Evolutionary conservation across 805 yeast genomes (phyloP), one percentile per base, ranked within the genome.

Genomic region (Saturnispora saitoi): DNA sequence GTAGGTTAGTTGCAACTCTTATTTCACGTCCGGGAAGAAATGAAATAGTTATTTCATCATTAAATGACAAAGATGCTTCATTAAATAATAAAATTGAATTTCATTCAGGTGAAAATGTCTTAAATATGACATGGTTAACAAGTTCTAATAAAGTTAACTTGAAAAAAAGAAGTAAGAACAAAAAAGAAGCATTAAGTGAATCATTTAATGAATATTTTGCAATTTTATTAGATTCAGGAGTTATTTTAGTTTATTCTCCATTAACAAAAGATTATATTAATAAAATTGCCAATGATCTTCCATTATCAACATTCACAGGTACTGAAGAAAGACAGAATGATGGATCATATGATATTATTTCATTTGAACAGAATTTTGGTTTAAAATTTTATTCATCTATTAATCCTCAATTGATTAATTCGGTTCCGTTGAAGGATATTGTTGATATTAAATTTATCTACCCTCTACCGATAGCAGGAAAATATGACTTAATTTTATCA

Each of bases 171-270:
- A 19, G 38, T 52, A 53, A 26, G 56, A 46, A 34, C 48, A 51
- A 32, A 42, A 4, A 19, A 38, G 34, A 19, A 17, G 14, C 17
- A 20, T 20, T 34, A 20, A 24, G 30, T 5, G 30, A 17, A 4
- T 19, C 39, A 20, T 48, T 39, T 19, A 48, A 43, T 42, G 50
- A 57, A 43, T 49, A 55, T 48, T 39, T 57, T 24, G 59, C 58
- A 10, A 56, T 62, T 19, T 51, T 62, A 14, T 50, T 60, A 12
- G 52, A 56, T 9, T 56, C 63, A 31, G 73, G 74, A 8, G 73
- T 69, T 45, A 62, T 77, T 28, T 56, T 70, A 45, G 59, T 74
- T 8, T 69, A 70, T 46, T 70, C 78, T 2, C 79, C 81, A 2
- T 55, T 60, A 32, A 63, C 66, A 22, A 70, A 69, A 49, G 70